A percentile compares a stretch with the other conserved stretches of the same genome.
phyloP scores from a whole-genome alignment of 106 monocot genomes.

The Posidonia australis region DNA sequence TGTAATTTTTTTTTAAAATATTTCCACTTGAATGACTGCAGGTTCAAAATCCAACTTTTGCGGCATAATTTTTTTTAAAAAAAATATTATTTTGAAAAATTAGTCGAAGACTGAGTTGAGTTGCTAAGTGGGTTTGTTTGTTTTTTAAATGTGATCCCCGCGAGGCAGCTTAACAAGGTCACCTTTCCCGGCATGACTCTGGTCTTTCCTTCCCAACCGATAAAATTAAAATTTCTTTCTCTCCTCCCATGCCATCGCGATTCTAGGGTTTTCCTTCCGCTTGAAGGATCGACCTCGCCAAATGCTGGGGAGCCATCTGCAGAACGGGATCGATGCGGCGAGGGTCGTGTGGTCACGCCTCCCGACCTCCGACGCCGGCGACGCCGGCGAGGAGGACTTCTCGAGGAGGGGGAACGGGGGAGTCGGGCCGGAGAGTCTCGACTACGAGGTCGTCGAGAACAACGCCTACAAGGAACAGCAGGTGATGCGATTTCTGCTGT shows the following conservation, averaged over 20 bases:
- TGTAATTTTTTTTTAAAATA: too few relatives aligned
- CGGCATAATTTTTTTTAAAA: too few relatives aligned
- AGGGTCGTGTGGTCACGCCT: slow-evolving; percentile 64
- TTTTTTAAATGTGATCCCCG: too few relatives aligned
- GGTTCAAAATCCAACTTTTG: too few relatives aligned
- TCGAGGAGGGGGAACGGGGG: slow-evolving; percentile 10
- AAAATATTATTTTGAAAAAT: too few relatives aligned
- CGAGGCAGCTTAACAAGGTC: too few relatives aligned
- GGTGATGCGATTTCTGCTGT: slow-evolving; percentile 19
- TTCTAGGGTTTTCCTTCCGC: background rate
- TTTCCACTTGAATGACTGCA: too few relatives aligned
- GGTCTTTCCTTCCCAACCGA: too few relatives aligned
- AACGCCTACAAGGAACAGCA: slow-evolving; percentile 82
- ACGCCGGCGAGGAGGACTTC: slow-evolving; percentile 29
- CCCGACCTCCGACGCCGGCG: slow-evolving; percentile 53
- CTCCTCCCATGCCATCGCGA: background rate
- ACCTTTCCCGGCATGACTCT: too few relatives aligned
- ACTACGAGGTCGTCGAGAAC: slow-evolving; percentile 96
- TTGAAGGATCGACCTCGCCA: background rate
- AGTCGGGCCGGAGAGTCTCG: slow-evolving; percentile 67
- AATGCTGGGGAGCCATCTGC: slow-evolving; percentile 65
- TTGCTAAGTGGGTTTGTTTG: too few relatives aligned
- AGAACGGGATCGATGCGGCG: slow-evolving; percentile 75
- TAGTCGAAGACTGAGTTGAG: too few relatives aligned
- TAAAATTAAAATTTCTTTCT: background rate